Conservation (phyloP, 2,329 filamentous ascomycete genomes). For the Colletotrichum sp. region DNA sequence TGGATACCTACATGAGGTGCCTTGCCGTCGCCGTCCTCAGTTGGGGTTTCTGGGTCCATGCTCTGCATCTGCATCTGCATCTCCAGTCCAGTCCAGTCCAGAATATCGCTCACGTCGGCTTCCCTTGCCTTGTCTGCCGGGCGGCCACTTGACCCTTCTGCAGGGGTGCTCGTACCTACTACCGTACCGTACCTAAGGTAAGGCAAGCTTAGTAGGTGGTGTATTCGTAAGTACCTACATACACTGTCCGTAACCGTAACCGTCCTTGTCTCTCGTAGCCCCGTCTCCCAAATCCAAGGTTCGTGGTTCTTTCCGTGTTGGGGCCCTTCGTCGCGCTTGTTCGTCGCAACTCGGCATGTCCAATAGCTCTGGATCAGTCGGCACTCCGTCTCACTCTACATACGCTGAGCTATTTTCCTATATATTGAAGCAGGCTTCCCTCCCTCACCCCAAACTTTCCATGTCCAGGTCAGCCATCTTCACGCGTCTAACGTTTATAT, state of each 20-base stretch:
- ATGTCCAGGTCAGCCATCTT: neutral
- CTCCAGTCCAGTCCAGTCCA: neutral
- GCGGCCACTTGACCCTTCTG: neutral
- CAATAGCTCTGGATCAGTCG: slow-evolving; percentile 9
- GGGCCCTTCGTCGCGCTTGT: neutral
- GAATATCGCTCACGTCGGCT: slow-evolving; percentile 9
- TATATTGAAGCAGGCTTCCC: neutral
- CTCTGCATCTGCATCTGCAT: neutral
- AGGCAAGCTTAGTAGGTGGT: neutral
- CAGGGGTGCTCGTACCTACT: neutral
- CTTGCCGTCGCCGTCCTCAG: neutral
- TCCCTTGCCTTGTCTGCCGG: neutral
- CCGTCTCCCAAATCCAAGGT: neutral
- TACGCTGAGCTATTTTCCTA: neutral
- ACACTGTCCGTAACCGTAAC: neutral
- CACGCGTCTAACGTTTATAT: neutral
- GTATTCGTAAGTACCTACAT: neutral
- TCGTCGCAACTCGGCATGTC: neutral
- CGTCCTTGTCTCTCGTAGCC: neutral
- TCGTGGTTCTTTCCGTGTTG: neutral
- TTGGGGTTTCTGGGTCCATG: neutral
- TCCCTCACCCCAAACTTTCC: neutral
- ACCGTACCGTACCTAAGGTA: neutral
- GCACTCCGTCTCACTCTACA: neutral
- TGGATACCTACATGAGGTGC: neutral